Percentiles rank a stretch among this genome's conserved stretches.
phyloP scores from a whole-genome alignment of 257 asterid species.

The Solanum medicagineum region DNA sequence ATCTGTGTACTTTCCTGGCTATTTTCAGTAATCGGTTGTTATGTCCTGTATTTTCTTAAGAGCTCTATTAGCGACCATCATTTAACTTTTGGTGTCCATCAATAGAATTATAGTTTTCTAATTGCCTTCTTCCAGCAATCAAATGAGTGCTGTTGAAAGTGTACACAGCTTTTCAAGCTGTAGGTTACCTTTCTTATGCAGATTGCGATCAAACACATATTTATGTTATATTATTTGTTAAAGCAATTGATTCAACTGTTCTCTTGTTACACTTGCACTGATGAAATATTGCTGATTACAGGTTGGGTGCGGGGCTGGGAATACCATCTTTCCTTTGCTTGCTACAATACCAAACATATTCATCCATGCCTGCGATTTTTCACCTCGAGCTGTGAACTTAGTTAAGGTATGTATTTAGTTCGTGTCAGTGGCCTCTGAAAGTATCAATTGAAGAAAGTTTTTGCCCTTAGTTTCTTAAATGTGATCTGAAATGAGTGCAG shows the following conservation, averaged over 20 bases:
- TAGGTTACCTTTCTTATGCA: background rate
- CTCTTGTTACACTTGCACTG: background rate
- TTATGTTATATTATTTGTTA: background rate
- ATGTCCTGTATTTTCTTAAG: background rate
- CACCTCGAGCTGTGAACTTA: constrained; percentile 81
- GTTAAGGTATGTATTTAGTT: constrained; percentile 54
- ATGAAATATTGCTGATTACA: constrained; percentile 12
- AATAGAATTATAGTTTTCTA: background rate
- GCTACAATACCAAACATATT: constrained; percentile 57
- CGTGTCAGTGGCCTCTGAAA: background rate
- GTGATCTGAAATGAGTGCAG: background rate
- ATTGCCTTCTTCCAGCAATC: background rate
- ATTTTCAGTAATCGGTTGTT: background rate
- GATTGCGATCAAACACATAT: background rate
- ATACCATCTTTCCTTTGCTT: constrained; percentile 79
- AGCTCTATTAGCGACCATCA: background rate
- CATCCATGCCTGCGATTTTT: constrained; percentile 91
- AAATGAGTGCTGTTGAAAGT: background rate
- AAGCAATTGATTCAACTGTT: background rate
- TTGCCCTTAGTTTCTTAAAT: background rate
- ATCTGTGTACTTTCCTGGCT: background rate
- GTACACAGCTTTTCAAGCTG: background rate
- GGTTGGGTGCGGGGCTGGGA: constrained; percentile 99
- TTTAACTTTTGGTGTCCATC: background rate
- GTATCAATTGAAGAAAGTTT: background rate